Evolutionary conservation across 2,329 filamentous ascomycete species (phyloP), one percentile per base, ranked within the genome.

Genomic region (Stromatinia cepivora): DNA sequence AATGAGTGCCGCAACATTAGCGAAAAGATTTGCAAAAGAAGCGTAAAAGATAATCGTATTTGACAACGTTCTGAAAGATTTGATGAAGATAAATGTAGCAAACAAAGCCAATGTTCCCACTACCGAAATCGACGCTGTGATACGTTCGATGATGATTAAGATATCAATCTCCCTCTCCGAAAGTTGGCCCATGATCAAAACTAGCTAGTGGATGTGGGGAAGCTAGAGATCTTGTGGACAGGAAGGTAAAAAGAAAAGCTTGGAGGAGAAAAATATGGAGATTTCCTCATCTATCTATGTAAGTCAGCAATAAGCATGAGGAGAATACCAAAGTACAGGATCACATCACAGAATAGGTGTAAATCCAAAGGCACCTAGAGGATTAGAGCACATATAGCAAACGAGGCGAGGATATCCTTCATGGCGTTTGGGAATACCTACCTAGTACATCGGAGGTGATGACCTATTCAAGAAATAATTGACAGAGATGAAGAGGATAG

Each of bases 61-160:
- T 79, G 94, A 93, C 22, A 92, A 90, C 75, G 93, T 94, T 75
- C 91, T 89, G 77, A 94, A 94, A 6, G 85, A 84, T 36, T 84
- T 85, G 45, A 89, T 92, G n/a, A 80, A 79, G 42, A 86, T 80
- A 76, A 94, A 95, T 1, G 91, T 93, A 65, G 81, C 75, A 65
- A 94, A 87, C 75, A 93, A 89, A 76, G 93, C 86, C 39, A 90
- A 75, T 39, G 89, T 91, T 69, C 90, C 91, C 1, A 90, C 66
- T 0, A 94, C 79, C 0, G 92, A 94, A 57, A 93, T 80, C 15
- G 88, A 84, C 0, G 92, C 94, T 75, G 89, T 88, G 20, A 85
- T 81, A 52, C 92, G 85, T 79, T 93, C 91, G 63, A 91, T 86
- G 70, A 85, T 79, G 72, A 84, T 87, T 71, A 93, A 84, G 57